A percentile compares a stretch with the other conserved stretches of the same genome.
These are phyloP conservation scores for Quercus rubra DNA, from an alignment of 306 rosid species.

Conservation along the genomic window DNA sequence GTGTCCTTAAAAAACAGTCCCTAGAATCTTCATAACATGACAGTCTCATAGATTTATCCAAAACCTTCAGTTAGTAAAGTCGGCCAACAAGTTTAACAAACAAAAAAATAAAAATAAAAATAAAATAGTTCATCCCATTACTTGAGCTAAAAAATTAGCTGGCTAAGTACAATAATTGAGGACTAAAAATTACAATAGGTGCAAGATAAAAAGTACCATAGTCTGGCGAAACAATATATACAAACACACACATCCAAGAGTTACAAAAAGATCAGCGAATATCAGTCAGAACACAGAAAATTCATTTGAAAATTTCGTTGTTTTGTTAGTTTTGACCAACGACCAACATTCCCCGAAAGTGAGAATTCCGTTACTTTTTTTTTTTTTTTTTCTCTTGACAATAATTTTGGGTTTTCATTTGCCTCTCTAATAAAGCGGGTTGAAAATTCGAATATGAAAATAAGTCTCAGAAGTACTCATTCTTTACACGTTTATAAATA, in stretches of 20 bases:
- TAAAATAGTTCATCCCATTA: not conserved
- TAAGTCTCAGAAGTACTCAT: not conserved
- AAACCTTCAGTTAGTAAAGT: not conserved
- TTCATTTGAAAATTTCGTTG: slow-evolving; percentile 49
- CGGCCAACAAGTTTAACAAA: not conserved
- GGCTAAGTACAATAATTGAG: not conserved
- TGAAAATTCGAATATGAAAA: not conserved
- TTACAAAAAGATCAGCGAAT: slow-evolving; percentile 1
- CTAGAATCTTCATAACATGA: slow-evolving; percentile 21
- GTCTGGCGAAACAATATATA: slow-evolving; percentile 14
- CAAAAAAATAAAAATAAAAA: not conserved
- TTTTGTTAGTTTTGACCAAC: slow-evolving; percentile 52
- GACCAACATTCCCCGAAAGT: slow-evolving; percentile 42
- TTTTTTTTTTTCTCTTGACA: slow-evolving; percentile 8
- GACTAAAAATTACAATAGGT: slow-evolving; percentile 26
- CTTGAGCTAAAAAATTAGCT: not conserved
- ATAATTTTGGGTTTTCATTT: slow-evolving; percentile 22
- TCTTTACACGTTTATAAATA: slow-evolving; percentile 33
- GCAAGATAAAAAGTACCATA: slow-evolving; percentile 26
- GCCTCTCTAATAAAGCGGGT: slow-evolving; percentile 2
- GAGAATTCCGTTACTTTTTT: not conserved
- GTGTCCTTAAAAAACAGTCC: not conserved
- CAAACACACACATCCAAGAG: not conserved
- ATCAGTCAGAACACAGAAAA: slow-evolving; percentile 48
- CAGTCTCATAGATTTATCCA: not conserved